phyloP scores from a whole-genome alignment of 768 basidiomycete genomes.

The Mycena capillaripes region DNA sequence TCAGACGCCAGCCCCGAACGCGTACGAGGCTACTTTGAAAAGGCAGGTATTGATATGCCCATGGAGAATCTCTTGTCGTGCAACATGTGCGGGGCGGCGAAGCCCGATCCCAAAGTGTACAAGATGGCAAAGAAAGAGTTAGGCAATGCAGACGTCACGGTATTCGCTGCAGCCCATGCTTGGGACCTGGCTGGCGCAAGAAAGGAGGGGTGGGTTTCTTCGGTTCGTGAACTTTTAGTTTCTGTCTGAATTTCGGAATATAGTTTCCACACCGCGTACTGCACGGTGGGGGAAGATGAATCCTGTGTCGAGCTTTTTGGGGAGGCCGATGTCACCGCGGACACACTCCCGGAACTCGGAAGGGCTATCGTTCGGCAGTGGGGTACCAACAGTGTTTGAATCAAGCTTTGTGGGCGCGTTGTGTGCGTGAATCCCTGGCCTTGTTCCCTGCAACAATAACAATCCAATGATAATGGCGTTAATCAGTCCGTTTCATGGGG shows the following conservation, averaged over 20 bases:
- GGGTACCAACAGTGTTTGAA: neutral
- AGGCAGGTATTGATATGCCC: slow-evolving; percentile 9
- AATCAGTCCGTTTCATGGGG: no score
- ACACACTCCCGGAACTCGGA: slow-evolving; percentile 1
- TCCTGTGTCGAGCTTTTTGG: slow-evolving; percentile 4
- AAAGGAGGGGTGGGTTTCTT: neutral
- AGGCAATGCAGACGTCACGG: neutral
- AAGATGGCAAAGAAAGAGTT: slow-evolving; percentile 6
- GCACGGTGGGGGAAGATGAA: slow-evolving; percentile 1
- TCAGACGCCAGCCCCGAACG: slow-evolving; percentile 20
- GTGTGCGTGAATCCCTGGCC: no score
- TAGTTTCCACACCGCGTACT: slow-evolving; percentile 2
- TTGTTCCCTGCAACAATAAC: no score
- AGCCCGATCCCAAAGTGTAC: slow-evolving; percentile 4
- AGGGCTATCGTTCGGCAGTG: slow-evolving; percentile 11
- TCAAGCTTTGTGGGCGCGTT: no score
- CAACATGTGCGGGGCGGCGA: slow-evolving; percentile 17
- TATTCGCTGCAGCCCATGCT: slow-evolving; percentile 17
- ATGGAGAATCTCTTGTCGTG: slow-evolving; percentile 14
- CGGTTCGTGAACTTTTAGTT: neutral
- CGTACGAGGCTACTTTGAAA: neutral
- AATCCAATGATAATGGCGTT: no score
- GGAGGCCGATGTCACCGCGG: neutral
- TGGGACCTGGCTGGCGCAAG: slow-evolving; percentile 17
- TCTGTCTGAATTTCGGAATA: neutral